phyloP scores from a whole-genome alignment of 1,284 basidiomycete genomes.

The Cutaneotrichosporon mucoides region DNA sequence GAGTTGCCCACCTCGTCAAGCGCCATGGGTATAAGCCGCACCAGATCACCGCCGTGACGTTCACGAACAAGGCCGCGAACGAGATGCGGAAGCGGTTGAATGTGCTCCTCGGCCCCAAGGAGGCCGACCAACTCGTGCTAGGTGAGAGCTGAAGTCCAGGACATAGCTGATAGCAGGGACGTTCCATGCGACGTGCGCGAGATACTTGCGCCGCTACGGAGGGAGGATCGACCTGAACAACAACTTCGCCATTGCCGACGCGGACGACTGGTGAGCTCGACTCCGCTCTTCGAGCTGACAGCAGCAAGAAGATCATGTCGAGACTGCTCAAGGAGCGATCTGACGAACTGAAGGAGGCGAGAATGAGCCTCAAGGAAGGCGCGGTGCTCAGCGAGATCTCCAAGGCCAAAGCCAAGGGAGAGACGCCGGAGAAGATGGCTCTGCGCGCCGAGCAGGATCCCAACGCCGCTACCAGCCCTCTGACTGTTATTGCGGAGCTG shows the following conservation, averaged over 20 bases:
- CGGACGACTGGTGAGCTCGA: constrained; percentile 66
- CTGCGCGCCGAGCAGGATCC: constrained; percentile 33
- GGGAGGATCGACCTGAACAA: constrained; percentile 59
- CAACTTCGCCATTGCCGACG: constrained; percentile 80
- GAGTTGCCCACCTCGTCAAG: constrained; percentile 71
- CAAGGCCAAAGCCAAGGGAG: constrained; percentile 71
- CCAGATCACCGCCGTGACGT: constrained; percentile 73
- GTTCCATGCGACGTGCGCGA: constrained; percentile 75
- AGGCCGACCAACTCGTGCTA: constrained; percentile 60
- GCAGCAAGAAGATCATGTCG: constrained; percentile 68
- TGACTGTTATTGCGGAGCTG: constrained; percentile 49
- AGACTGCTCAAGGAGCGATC: constrained; percentile 60
- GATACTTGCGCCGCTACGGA: constrained; percentile 65
- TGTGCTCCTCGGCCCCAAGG: constrained; percentile 64
- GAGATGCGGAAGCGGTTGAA: constrained; percentile 76
- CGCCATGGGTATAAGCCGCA: constrained; percentile 57
- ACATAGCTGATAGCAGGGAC: constrained; percentile 58
- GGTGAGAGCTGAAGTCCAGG: constrained; percentile 37
- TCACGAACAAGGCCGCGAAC: constrained; percentile 83
- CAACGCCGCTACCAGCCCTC: constrained; percentile 29
- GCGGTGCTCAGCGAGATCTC: constrained; percentile 66
- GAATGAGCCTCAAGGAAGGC: constrained; percentile 61
- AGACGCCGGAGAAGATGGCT: constrained; percentile 55
- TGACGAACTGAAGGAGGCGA: constrained; percentile 53
- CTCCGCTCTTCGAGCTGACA: not conserved